Evolutionary conservation across 768 basidiomycete species (phyloP), one percentile per base, ranked within the genome.

Genomic region (Termitomyces sp.): DNA sequence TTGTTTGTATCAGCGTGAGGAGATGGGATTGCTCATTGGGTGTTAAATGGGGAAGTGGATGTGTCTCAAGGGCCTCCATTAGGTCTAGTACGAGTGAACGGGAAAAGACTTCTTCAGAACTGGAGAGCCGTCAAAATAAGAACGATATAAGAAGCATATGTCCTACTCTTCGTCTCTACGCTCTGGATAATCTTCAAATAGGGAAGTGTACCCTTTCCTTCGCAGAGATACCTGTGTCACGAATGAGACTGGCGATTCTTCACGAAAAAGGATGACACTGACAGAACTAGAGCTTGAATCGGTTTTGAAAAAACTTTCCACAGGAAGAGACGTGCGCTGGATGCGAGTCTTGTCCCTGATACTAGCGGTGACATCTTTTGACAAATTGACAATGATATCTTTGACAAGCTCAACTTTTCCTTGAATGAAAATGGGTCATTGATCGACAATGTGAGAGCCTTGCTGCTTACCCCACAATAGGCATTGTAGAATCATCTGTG

Each of bases 401-500:
- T 95, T 93, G 44, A 96, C 94, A 7, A 94, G 68, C 56, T 90
- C 89, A 40, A 91, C 68, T 69, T 96, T 96, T 40, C 86, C 94
- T 95, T 66, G 7, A 28, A 23, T 38, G 7, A 43, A 35, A 61
- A 49, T 53, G 15, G 54, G 8, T 28, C 37, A 23, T 37, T 19
- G 1, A 30, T 9, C 9, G 58, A 40, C 37, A 43, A 37, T 40
- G 43, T 28, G 38, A 41, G 35, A 12, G n/a, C 15, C 21, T 47
- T 42, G 19, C 12, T 14, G 52, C 40, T 48, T 37, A 95, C 95
- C 88, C 94, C 94, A 96, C 8, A 97, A 73, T 54, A 98, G 75
- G 66, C 93, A 96, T 66, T 98, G 95, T 12, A 94, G 72, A 17
- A 98, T 68, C 80, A 96, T 87, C 65, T 95, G 92, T 3, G 96